Evolutionary conservation across 2,329 filamentous ascomycete genomes (phyloP), one percentile per base, ranked within the genome.

Genomic region (Neofusicoccum cordaticola): DNA sequence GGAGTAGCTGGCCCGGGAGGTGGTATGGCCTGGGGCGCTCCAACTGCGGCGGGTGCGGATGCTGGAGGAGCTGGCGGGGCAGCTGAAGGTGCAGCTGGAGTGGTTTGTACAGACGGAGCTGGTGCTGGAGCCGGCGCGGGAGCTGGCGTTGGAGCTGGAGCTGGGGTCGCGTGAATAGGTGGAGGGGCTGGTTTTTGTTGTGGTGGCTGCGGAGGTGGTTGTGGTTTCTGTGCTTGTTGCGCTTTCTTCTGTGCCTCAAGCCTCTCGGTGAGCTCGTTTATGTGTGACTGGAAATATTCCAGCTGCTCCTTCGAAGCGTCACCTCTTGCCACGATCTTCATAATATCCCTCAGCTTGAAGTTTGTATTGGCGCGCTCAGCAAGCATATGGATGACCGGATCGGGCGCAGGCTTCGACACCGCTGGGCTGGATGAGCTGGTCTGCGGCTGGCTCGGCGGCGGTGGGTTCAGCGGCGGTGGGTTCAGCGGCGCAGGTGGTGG

Each of bases 321-420:
- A 1, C 91, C 91, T 34, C 88, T 87, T 0, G 91, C 91, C 0
- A 95, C 91, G 62, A 91, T 86, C 74, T 92, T 92, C 91, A 95
- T 95, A 0, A 95, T 81, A 41, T 90, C 87, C 65, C 92, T 88
- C 9, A 95, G 80, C 63, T 89, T 84, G 0, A 87, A 84, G 72
- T 95, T 90, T 31, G 86, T 87, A 0, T 89, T 90, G 6, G 91
- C 91, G 68, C 87, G 86, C 70, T 91, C 89, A 0, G 91, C 91
- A 31, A 95, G 80, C 68, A 90, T 87, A 58, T 92, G 88, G 64
- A 95, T 94, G 48, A 95, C 92, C 0, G 91, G 91, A 71, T 94
- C 91, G n/a, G 83, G 79, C 27, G 80, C 78, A 34, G 78, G 77
- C 9, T 74, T 73, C 15, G 74, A 68, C 3, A 72, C 65, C 27